Conservation (phyloP, 1,139 yeast genomes). For the Saccharomyces hybrid region DNA sequence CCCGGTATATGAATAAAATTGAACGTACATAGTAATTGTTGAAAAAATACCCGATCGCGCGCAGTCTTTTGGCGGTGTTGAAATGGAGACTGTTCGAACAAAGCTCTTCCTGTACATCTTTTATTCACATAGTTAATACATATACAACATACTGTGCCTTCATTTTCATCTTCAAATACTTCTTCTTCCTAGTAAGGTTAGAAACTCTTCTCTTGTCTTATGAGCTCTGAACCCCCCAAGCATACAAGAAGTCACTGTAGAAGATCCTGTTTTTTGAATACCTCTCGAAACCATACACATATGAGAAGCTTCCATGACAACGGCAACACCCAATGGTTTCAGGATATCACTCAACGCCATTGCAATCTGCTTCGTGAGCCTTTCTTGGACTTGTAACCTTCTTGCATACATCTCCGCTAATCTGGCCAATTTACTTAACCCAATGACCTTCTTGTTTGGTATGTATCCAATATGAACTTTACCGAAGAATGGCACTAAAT, state of each 20-base stretch:
- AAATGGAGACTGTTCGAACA: background rate
- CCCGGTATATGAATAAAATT: no score
- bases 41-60: background rate
- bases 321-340: conserved; percentile 95
- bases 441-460: conserved; percentile 91
- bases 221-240: conserved; percentile 91
- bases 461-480: conserved; percentile 95
- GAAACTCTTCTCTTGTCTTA: conserved; percentile 92
- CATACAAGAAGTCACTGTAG: conserved; percentile 95
- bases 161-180: conserved; percentile 36
- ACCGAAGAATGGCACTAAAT: conserved; percentile 93
- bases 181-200: conserved; percentile 62
- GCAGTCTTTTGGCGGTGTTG: no score
- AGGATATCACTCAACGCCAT: conserved; percentile 88
- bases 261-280: conserved; percentile 88
- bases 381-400: conserved; percentile 92
- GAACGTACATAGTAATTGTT: no score
- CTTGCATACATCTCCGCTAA: conserved; percentile 95
- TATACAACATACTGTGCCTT: background rate
- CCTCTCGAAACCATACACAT: conserved; percentile 99
- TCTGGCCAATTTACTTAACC: conserved; percentile 86
- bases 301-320: conserved; percentile 93
- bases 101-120: background rate
- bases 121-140: background rate
- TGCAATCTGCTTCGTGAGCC: conserved; percentile 93